Evolutionary conservation across 768 basidiomycete species (phyloP), one percentile per base, ranked within the genome.

Genomic region (Lanmaoa rubissima): DNA sequence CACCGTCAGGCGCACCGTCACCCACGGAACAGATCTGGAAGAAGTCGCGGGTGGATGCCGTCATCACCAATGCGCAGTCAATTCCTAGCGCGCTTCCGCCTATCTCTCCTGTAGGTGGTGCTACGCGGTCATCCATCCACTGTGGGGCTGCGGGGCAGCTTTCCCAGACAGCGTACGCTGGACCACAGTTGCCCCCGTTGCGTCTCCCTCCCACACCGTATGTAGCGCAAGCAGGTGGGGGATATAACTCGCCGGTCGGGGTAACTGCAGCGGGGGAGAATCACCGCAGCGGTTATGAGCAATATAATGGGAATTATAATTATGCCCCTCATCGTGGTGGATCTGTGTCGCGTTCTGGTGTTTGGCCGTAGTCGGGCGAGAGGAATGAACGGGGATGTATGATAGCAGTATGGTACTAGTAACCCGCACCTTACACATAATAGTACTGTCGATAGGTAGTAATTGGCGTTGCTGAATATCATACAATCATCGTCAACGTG

Each of bases 11-110:
- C 13, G 62, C 78, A 46, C 60, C 69, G 1, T 82, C 85, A 16
- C 81, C 82, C 9, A 80, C 85, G 5, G 88, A 88, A 63, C 81
- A 79, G 58, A 80, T 85, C 36, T 91, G 88, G 89, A 92, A 91
- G 76, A 89, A 87, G 70, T 76, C 79, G 8, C 75, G 79, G 17
- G 55, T 70, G 35, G 75, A 78, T 35, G 51, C 55, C 0, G 50
- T 64, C 45, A 43, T 54, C 26, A 53, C 61, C 31, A 63, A 51
- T 21, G 5, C 36, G 24, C 65, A 58, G 38, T 28, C 58, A 31
- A 52, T 55, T 48, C 34, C 62, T 28, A 48, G 45, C 41, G 11
- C 53, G 32, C 64, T 68, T 58, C 58, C 62, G 7, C 65, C 70
- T 9, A 65, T 73, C 42, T 72, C 70, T 1, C 70, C 70, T 17